phyloP scores from a whole-genome alignment of 805 yeast genomes.

The Sugiyamaella floridensis region DNA sequence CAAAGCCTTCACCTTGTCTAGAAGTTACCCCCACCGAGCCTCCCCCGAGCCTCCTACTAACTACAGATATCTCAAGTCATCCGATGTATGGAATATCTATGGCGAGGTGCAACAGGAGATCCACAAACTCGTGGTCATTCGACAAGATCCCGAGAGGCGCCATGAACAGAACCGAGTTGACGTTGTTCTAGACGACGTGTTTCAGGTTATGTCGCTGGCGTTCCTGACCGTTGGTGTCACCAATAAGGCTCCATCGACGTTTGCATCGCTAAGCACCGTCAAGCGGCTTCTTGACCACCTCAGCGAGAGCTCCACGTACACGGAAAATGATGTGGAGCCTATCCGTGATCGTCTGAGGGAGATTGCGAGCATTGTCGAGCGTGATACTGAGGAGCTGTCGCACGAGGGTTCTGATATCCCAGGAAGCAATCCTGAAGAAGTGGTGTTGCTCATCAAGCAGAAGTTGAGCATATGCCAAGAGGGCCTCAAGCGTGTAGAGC shows the following conservation, averaged over 20 bases:
- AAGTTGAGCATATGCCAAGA: slow-evolving; percentile 59
- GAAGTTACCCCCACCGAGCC: background rate
- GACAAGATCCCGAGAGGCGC: slow-evolving; percentile 24
- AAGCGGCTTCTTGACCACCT: slow-evolving; percentile 77
- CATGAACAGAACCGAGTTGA: slow-evolving; percentile 47
- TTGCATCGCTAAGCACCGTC: slow-evolving; percentile 81
- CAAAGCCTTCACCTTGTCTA: background rate
- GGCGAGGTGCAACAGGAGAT: slow-evolving; percentile 27
- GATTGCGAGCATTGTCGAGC: slow-evolving; percentile 54
- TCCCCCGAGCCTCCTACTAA: background rate
- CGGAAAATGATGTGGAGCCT: slow-evolving; percentile 76
- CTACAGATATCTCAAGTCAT: slow-evolving; percentile 27
- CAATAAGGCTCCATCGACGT: slow-evolving; percentile 89
- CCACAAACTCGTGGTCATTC: slow-evolving; percentile 26
- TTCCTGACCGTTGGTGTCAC: slow-evolving; percentile 89
- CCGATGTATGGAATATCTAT: slow-evolving; percentile 28
- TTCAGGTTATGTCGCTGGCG: slow-evolving; percentile 78
- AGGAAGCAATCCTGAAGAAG: slow-evolving; percentile 33
- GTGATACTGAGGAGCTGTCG: slow-evolving; percentile 34
- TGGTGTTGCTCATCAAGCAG: slow-evolving; percentile 51
- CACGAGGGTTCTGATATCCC: slow-evolving; percentile 20
- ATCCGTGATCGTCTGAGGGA: slow-evolving; percentile 67
- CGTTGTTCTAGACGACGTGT: slow-evolving; percentile 74
- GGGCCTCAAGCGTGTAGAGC: slow-evolving; percentile 51
- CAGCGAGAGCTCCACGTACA: slow-evolving; percentile 72